Evolutionary conservation across 768 basidiomycete species (phyloP).

Genomic region (Hericium coralloides): DNA sequence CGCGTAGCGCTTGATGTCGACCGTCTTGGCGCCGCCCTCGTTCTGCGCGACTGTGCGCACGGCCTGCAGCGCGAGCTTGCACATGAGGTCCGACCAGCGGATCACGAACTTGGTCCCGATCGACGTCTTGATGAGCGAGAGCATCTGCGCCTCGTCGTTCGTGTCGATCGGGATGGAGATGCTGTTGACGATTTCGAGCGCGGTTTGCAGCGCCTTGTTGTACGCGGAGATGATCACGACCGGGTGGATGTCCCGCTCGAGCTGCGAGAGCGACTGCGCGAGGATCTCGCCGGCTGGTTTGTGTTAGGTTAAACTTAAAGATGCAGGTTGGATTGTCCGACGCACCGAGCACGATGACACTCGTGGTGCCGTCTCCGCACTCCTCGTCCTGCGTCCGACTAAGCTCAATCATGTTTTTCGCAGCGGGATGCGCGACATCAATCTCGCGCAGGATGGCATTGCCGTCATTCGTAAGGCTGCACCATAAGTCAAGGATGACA

Average conservation of each 20-base stretch:
- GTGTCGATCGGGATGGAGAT: conserved; percentile 90
- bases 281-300: conserved; percentile 89
- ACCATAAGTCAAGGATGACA: not conserved
- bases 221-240: conserved; percentile 98
- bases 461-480: conserved; percentile 94
- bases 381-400: conserved; percentile 98
- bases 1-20: conserved; percentile 97
- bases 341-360: conserved; percentile 93
- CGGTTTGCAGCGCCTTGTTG: conserved; percentile 91
- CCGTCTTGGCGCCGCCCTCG: conserved; percentile 69
- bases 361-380: conserved; percentile 97
- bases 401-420: conserved; percentile 99
- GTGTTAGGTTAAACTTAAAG: not conserved
- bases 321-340: not conserved
- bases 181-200: conserved; percentile 77
- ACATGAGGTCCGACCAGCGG: conserved; percentile 98
- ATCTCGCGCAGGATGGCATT: conserved; percentile 98
- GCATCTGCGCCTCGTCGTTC: conserved; percentile 82
- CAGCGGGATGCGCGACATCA: conserved; percentile 97
- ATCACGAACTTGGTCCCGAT: conserved; percentile 98
- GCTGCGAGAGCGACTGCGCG: conserved; percentile 84
- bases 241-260: conserved; percentile 96
- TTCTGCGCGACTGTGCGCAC: conserved; percentile 82
- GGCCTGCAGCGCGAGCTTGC: conserved; percentile 85
- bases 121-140: conserved; percentile 93